These are phyloP conservation scores for Wickerhamomyces mucosus DNA, from an alignment of 805 yeast genomes.

Conservation along the genomic window DNA sequence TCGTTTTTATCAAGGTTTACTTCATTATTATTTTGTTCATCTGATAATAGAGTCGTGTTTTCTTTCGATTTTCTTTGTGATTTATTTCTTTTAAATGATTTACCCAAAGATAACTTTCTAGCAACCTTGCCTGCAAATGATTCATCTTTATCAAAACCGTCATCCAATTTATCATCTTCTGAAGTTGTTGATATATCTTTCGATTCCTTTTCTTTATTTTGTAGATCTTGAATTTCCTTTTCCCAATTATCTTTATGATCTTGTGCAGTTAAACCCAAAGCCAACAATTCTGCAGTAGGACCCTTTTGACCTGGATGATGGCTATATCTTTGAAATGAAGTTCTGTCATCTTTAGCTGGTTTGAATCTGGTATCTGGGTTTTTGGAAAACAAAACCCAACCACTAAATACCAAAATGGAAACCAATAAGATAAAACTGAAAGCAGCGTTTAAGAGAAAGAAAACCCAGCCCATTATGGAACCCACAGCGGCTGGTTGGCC, in stretches of 20 bases:
- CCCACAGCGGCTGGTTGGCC: slow-evolving; percentile 71
- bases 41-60: neutral
- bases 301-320: slow-evolving; percentile 21
- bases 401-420: slow-evolving; percentile 56
- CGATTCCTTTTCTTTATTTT: slow-evolving; percentile 7
- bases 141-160: slow-evolving; percentile 25
- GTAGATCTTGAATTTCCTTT: slow-evolving; percentile 29
- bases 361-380: slow-evolving; percentile 86
- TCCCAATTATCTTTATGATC: slow-evolving; percentile 76
- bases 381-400: slow-evolving; percentile 58
- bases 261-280: slow-evolving; percentile 74
- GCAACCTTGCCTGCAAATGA: slow-evolving; percentile 34
- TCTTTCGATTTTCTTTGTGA: slow-evolving; percentile 1
- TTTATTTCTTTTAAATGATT: slow-evolving; percentile 13
- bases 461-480: slow-evolving; percentile 87
- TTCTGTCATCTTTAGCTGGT: slow-evolving; percentile 87
- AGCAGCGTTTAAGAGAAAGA: slow-evolving; percentile 83
- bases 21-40: slow-evolving; percentile 9
- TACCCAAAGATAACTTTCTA: slow-evolving; percentile 30
- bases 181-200: slow-evolving; percentile 8
- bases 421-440: slow-evolving; percentile 68
- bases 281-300: slow-evolving; percentile 46
- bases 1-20: slow-evolving; percentile 5
- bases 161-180: slow-evolving; percentile 11
- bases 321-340: slow-evolving; percentile 61